phyloP scores from a whole-genome alignment of 805 yeast genomes.

The Tetrapisispora fleetii region DNA sequence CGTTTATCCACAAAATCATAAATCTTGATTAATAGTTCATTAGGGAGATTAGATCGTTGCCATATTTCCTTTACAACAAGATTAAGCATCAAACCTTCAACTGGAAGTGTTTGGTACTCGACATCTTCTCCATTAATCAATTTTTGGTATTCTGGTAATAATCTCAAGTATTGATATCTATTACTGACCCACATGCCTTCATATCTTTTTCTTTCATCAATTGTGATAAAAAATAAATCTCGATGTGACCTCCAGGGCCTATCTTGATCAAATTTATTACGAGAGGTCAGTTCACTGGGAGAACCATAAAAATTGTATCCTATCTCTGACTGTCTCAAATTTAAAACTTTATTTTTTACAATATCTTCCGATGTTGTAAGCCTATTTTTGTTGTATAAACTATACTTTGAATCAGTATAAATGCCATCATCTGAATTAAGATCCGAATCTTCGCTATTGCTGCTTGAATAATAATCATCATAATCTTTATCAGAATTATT shows the following conservation, averaged over 20 bases:
- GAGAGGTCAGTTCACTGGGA: neutral
- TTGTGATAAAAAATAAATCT: slow-evolving; percentile 40
- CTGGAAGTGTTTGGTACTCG: slow-evolving; percentile 9
- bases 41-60: slow-evolving; percentile 64
- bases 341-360: neutral
- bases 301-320: slow-evolving; percentile 4
- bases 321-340: neutral
- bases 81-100: slow-evolving; percentile 28
- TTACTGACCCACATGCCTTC: slow-evolving; percentile 93
- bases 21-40: slow-evolving; percentile 46
- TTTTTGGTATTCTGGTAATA: slow-evolving; percentile 21
- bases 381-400: neutral
- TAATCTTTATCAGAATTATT: neutral
- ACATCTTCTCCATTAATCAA: slow-evolving; percentile 7
- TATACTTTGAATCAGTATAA: neutral
- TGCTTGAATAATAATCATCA: neutral
- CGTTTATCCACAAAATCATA: slow-evolving; percentile 63
- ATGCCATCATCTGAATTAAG: neutral
- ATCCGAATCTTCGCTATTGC: neutral
- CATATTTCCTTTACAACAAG: slow-evolving; percentile 66
- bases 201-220: slow-evolving; percentile 70
- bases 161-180: slow-evolving; percentile 48
- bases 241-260: slow-evolving; percentile 90
- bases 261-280: slow-evolving; percentile 55
- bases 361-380: neutral